Evolutionary conservation across 768 basidiomycete species (phyloP).

Genomic region (Gautieria morchelliformis): DNA sequence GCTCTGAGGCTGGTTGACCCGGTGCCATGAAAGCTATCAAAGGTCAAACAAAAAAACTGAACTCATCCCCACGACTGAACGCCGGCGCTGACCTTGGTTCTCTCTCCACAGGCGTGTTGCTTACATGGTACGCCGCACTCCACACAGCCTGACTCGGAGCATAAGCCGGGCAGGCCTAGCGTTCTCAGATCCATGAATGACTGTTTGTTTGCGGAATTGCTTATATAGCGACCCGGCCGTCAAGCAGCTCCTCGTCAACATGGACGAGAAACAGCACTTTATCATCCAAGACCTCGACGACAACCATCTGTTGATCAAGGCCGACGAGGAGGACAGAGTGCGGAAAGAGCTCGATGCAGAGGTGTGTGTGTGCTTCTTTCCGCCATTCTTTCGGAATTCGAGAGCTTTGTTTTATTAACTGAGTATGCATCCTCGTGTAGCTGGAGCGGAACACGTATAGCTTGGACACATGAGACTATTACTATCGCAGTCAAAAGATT

Average conservation of each 20-base stretch:
- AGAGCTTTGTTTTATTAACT: no score
- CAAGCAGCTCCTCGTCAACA: slow-evolving; percentile 73
- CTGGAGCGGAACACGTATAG: slow-evolving; percentile 77
- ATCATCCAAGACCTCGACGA: slow-evolving; percentile 86
- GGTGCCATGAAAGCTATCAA: slow-evolving; percentile 5
- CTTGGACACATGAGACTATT: slow-evolving; percentile 2
- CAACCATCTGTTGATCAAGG: slow-evolving; percentile 72
- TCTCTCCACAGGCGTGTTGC: background rate
- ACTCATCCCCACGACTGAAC: background rate
- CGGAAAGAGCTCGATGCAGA: slow-evolving; percentile 65
- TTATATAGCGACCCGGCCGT: slow-evolving; percentile 89
- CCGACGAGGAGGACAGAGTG: slow-evolving; percentile 71
- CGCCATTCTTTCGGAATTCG: no score
- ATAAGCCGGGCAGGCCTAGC: no score
- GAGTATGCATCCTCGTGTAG: slow-evolving; percentile 31
- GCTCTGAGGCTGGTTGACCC: no score
- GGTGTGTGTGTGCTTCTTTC: slow-evolving; percentile 31
- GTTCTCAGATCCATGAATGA: no score
- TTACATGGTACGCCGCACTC: slow-evolving; percentile 1
- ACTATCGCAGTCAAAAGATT: background rate
- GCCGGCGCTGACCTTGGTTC: background rate
- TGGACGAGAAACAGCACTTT: slow-evolving; percentile 75
- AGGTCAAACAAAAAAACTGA: background rate
- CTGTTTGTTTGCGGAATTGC: background rate
- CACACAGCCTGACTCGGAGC: no score